Base-by-base conservation (phyloP, 2,329 filamentous ascomycete species). In the Neofusicoccum umdonicola region DNA sequence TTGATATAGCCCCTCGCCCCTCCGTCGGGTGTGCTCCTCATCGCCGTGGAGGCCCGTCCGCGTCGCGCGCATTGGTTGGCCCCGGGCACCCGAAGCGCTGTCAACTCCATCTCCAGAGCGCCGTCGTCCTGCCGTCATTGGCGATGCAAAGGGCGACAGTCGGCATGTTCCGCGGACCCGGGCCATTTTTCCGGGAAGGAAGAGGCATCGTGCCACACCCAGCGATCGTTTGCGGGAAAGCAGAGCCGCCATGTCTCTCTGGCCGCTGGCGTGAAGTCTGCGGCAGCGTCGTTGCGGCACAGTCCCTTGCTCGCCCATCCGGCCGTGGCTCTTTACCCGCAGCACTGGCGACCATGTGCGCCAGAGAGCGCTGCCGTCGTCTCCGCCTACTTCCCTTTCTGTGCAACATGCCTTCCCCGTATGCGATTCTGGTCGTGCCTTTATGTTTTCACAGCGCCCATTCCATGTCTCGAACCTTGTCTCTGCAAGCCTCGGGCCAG, bases 341-440 rank as follows among this genome's bases (percentile, higher is more conserved):
- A 19, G 27, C 39, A 27, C 17, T 19, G 13, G 12, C 52, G 52
- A 56, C 37, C 11, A 4, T 13, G 34, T 12, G 52, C 37, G 12
- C 37, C 41, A 45, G 19, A 15, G 34, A 45, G 19, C 22, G 13
- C 39, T 19, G 17, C 54, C 22, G 2, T 15, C 54, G 19, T 56
- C 6, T 56, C 19, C 15, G 34, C 22, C 54, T 44, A 44, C 54
- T 45, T 44, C n/a, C 51, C 13, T 34, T 27, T 58, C 27, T 39
- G 27, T 60, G 56, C 56, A 60, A 60, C 56, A 60, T 47, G 56
- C 56, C 56, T 60, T 60, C 56, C 56, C 9, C 17, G 8, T 35
- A 47, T 47, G 56, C 11, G 27, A 15, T 13, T 45, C 22, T 44
- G 52, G 37, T 12, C 39, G 52, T 12, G 45, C 13, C 45, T 48